Base-by-base conservation (phyloP, 2,329 filamentous ascomycete species). In the Trichoderma guizhouense region DNA sequence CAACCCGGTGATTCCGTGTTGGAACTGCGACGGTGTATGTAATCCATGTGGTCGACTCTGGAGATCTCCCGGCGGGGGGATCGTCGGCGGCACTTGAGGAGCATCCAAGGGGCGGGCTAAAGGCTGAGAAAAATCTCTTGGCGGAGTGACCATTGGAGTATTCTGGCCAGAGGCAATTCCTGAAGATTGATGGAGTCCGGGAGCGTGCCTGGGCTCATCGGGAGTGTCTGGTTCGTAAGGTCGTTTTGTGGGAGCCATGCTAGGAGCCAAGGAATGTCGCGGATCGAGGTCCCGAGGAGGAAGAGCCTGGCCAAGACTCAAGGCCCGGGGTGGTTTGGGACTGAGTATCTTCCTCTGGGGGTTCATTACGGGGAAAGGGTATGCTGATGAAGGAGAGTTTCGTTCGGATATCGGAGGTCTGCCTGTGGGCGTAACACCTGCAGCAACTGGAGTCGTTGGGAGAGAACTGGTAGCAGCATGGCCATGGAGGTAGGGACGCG, bases 91-190 rank as follows among this genome's bases (percentile, higher is more conserved):
- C 7, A 75, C 74, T 53, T 76, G 77, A 9, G 75, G 68, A 55
- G 73, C 75, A 15, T 77, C 78, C 18, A 73, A 72, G n/a, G 72
- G 72, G 58, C 73, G 73, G 12, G 80, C 68, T 26, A 75, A 73
- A 9, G 82, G 77, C n/a, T 84, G 82, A 6, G 82, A 81, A 57
- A 81, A 74, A 26, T 81, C 77, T 58, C 82, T 79, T 62, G 79
- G 74, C 6, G 79, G 76, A 32, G 78, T 76, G 7, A 79, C 75
- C 73, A 73, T 69, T 32, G 72, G 72, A 32, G 71, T 73, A 57
- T 73, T 77, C 30, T 71, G 75, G 32, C 71, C 72, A n/a, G 76
- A 72, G 4, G 76, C 74, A 61, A 77, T 74, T n/a, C 75, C 74
- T 7, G 75, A 69, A 26, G 76, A 71, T 43, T 78, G 78, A 18